These are phyloP conservation scores for Dictyophora rubrovolvata DNA, from an alignment of 768 basidiomycete species.

Conservation along the genomic window DNA sequence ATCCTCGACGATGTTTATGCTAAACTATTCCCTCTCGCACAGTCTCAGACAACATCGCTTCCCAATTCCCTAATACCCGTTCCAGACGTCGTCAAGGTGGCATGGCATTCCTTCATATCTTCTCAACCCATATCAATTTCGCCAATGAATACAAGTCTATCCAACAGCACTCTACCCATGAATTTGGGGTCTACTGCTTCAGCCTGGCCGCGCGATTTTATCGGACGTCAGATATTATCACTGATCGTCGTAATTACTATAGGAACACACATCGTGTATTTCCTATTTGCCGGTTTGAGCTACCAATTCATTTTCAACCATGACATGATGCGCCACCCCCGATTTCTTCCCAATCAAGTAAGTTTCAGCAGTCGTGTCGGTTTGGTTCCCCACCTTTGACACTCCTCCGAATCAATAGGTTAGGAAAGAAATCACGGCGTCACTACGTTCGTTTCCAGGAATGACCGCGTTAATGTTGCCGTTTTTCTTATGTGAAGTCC, in stretches of 20 bases:
- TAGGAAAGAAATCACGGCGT: constrained; percentile 57
- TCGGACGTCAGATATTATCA: constrained; percentile 70
- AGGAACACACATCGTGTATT: constrained; percentile 82
- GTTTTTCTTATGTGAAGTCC: constrained; percentile 88
- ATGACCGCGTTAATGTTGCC: constrained; percentile 84
- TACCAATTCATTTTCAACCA: constrained; percentile 88
- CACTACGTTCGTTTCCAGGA: constrained; percentile 66
- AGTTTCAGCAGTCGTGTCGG: constrained; percentile 27
- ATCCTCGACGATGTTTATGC: constrained; percentile 77
- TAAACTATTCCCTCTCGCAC: constrained; percentile 44
- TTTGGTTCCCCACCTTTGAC: background rate
- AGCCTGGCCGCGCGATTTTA: constrained; percentile 78
- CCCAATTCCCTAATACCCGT: constrained; percentile 10
- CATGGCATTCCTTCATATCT: constrained; percentile 25
- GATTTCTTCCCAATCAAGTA: constrained; percentile 82
- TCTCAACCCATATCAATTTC: constrained; percentile 22
- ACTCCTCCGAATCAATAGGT: background rate
- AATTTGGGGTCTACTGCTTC: constrained; percentile 32
- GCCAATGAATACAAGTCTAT: constrained; percentile 15
- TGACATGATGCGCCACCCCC: constrained; percentile 90
- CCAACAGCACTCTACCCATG: constrained; percentile 21
- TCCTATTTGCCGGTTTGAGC: constrained; percentile 75
- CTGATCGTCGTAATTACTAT: constrained; percentile 61
- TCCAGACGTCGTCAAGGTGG: constrained; percentile 27
- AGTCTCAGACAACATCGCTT: constrained; percentile 20